Evolutionary conservation across 108 stramenopile species (phyloP).

Genomic region (Pseudonitzschia multistriata): DNA sequence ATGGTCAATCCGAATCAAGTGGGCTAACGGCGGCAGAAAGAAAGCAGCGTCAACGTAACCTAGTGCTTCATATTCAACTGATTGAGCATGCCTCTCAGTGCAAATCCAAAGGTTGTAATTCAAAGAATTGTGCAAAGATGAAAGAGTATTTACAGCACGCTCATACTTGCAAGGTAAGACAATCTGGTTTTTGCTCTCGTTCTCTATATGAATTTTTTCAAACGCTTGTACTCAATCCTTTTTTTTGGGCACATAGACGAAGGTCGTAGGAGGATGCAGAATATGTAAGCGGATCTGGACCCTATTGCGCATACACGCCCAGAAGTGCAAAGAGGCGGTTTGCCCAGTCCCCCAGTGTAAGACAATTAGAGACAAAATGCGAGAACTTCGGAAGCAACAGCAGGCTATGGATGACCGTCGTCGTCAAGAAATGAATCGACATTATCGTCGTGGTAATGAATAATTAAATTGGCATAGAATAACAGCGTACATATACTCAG

Average conservation of each 20-base stretch:
- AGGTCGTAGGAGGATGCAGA: conserved; percentile 88
- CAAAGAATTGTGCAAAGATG: conserved; percentile 94
- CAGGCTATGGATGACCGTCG: conserved; percentile 91
- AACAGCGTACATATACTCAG: too few relatives aligned
- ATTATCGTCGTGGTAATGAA: conserved; percentile 27
- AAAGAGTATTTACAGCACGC: conserved; percentile 89
- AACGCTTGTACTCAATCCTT: not conserved
- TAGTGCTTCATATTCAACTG: conserved; percentile 93
- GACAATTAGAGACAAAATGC: conserved; percentile 85
- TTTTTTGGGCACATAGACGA: conserved; percentile 24
- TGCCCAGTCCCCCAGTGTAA: conserved; percentile 94
- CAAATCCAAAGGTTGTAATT: conserved; percentile 71
- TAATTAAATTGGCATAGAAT: not conserved
- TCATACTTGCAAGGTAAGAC: conserved; percentile 59
- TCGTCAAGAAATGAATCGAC: conserved; percentile 86
- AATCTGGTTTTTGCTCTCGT: not conserved
- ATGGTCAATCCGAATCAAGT: conserved; percentile 39
- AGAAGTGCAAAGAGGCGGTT: conserved; percentile 79
- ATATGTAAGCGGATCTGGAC: conserved; percentile 96
- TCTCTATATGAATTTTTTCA: not conserved
- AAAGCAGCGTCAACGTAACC: conserved; percentile 78
- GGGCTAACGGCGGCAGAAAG: conserved; percentile 75
- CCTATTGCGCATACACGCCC: conserved; percentile 92
- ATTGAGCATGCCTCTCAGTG: conserved; percentile 96
- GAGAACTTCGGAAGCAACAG: conserved; percentile 86